A percentile compares a stretch with the other conserved stretches of the same genome.
These are phyloP conservation scores for Alnus glutinosa DNA, from an alignment of 306 rosid species.

Conservation along the genomic window DNA sequence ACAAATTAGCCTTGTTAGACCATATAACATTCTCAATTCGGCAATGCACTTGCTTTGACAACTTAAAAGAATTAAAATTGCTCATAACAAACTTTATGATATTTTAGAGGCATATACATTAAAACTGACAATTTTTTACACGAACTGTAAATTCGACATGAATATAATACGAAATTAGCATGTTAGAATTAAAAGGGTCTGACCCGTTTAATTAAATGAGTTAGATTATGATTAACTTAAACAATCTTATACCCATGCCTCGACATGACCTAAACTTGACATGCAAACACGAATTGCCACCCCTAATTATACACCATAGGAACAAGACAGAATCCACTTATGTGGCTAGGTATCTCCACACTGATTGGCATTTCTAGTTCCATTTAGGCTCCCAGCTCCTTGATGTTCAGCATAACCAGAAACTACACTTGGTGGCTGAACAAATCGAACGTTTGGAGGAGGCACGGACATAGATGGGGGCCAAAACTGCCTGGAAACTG, in stretches of 20 bases:
- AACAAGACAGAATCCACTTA: neutral
- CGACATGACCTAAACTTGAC: too few species aligned
- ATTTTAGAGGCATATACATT: neutral
- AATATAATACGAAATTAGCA: too few species aligned
- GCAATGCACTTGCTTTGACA: neutral
- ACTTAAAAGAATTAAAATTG: neutral
- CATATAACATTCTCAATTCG: neutral
- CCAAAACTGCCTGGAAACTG: constrained; percentile 39
- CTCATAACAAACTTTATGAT: neutral
- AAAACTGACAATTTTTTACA: too few species aligned
- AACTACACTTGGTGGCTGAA: constrained; percentile 41
- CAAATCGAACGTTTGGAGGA: constrained; percentile 38
- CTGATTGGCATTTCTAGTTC: constrained; percentile 24
- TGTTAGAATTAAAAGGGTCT: too few species aligned
- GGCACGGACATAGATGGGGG: constrained; percentile 40
- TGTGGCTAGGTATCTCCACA: constrained; percentile 16
- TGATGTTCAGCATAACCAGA: constrained; percentile 37
- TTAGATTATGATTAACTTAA: too few species aligned
- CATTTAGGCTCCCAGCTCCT: constrained; percentile 22
- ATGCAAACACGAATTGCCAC: too few species aligned
- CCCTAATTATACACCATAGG: neutral
- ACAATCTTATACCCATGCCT: too few species aligned
- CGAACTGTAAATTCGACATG: too few species aligned
- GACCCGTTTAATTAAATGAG: too few species aligned
- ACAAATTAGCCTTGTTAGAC: neutral